A percentile compares a stretch with the other conserved stretches of the same genome.
These are phyloP conservation scores for Cladosporium sp. DNA, from an alignment of 2,329 filamentous ascomycete genomes.

Conservation along the genomic window DNA sequence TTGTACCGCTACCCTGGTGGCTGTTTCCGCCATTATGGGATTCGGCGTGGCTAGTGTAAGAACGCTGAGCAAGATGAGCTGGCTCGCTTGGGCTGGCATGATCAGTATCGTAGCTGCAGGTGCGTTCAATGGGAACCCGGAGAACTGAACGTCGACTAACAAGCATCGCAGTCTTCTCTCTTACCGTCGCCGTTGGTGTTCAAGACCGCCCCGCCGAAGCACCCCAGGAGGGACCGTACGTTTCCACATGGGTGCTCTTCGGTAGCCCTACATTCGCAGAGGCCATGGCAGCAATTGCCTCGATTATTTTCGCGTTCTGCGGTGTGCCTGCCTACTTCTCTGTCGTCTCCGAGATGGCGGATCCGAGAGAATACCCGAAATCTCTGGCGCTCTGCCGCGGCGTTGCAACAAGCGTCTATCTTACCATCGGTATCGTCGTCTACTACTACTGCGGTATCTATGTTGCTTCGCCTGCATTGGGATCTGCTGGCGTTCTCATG, in stretches of 20 bases:
- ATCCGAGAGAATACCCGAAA: slow-evolving; percentile 32
- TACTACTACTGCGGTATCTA: slow-evolving; percentile 47
- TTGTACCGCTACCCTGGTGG: slow-evolving; percentile 41
- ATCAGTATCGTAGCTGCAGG: slow-evolving; percentile 21
- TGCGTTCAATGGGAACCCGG: background rate
- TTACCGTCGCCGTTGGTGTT: slow-evolving; percentile 33
- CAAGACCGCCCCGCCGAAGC: slow-evolving; percentile 34
- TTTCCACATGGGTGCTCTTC: slow-evolving; percentile 28
- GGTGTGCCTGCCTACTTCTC: slow-evolving; percentile 37
- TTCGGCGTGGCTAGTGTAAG: slow-evolving; percentile 33
- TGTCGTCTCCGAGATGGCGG: slow-evolving; percentile 37
- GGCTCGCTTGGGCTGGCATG: slow-evolving; percentile 35
- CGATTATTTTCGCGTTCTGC: slow-evolving; percentile 37
- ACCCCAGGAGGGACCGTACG: slow-evolving; percentile 26
- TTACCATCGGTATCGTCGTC: slow-evolving; percentile 38
- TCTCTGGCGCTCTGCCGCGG: slow-evolving; percentile 29
- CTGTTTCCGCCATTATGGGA: slow-evolving; percentile 39
- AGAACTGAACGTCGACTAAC: background rate
- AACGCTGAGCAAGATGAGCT: slow-evolving; percentile 32
- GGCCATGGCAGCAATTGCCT: slow-evolving; percentile 16
- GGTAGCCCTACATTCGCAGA: slow-evolving; percentile 10
- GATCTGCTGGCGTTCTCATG: slow-evolving; percentile 39
- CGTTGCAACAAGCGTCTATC: slow-evolving; percentile 28
- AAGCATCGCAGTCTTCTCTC: slow-evolving; percentile 22
- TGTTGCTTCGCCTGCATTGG: slow-evolving; percentile 46